A percentile compares a stretch with the other conserved stretches of the same genome.
Evolutionary conservation across 2,329 filamentous ascomycete genomes (phyloP).

Genomic region (Clonostachys chloroleuca): DNA sequence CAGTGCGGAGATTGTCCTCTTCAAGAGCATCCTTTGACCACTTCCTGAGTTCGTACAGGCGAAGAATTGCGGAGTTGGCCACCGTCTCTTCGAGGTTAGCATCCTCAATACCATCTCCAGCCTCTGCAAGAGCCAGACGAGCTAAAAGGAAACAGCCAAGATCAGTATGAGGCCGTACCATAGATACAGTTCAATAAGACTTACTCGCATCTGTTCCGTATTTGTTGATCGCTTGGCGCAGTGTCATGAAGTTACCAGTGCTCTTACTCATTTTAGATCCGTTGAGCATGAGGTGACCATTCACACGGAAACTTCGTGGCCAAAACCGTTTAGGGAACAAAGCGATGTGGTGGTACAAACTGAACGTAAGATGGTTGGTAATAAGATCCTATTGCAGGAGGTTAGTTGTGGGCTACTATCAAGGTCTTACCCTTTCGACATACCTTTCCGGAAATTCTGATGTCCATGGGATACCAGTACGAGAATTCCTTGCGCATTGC

Average conservation of each 20-base stretch:
- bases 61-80: conserved; percentile 85
- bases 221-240: conserved; percentile 81
- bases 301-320: conserved; percentile 80
- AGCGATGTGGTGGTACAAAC: conserved; percentile 88
- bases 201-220: conserved; percentile 80
- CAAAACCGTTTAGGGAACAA: conserved; percentile 86
- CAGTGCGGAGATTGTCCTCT: conserved; percentile 65
- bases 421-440: too few species aligned
- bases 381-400: conserved; percentile 59
- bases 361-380: conserved; percentile 92
- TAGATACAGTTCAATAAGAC: not conserved
- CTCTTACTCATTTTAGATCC: conserved; percentile 99
- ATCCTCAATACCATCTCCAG: conserved; percentile 89
- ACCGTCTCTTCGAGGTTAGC: conserved; percentile 97
- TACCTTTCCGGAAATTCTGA: conserved; percentile 77
- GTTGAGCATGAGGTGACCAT: conserved; percentile 91
- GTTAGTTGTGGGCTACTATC: not conserved
- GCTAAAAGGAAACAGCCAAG: conserved; percentile 27
- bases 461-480: conserved; percentile 94
- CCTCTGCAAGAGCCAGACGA: conserved; percentile 87
- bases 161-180: not conserved
- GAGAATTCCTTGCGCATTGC: conserved; percentile 87
- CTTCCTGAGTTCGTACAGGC: conserved; percentile 75
- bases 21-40: conserved; percentile 88
- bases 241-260: conserved; percentile 94